Conservation (phyloP, 176 grass and related monocot species). For the Microstegium vimineum region DNA sequence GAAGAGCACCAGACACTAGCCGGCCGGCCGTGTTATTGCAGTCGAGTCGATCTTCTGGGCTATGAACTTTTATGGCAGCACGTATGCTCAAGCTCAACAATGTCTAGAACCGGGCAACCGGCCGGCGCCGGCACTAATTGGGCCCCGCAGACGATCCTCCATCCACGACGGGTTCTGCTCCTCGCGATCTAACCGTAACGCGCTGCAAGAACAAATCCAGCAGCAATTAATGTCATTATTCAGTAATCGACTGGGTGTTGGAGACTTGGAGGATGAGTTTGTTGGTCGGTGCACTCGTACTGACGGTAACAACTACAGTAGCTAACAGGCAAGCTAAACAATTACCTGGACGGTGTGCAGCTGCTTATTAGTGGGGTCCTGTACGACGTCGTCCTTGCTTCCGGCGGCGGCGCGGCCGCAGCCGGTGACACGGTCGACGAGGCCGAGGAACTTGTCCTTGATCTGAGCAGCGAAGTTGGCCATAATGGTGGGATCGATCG, state of each 20-base stretch:
- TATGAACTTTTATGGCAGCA: neutral
- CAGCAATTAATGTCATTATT: neutral
- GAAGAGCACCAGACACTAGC: too few relatives aligned
- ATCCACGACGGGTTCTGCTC: neutral
- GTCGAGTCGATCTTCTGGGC: neutral
- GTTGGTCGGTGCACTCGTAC: neutral
- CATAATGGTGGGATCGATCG: conserved; percentile 20
- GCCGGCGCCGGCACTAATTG: neutral
- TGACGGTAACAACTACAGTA: neutral
- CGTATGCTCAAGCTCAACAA: neutral
- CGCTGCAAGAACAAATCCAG: neutral
- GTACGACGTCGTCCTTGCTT: neutral
- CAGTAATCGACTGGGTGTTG: neutral
- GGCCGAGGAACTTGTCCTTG: conserved; percentile 21
- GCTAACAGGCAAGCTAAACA: too few relatives aligned
- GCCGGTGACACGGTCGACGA: conserved; percentile 31
- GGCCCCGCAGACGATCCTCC: neutral
- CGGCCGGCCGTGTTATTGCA: neutral
- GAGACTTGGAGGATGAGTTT: too few relatives aligned
- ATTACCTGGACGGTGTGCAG: neutral
- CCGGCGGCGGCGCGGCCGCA: neutral
- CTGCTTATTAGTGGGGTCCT: conserved; percentile 3
- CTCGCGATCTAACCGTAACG: neutral
- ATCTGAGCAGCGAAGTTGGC: conserved; percentile 33
- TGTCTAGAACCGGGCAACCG: neutral